Conservation (phyloP, 306 rosid genomes). For the Lathyrus aphaca region DNA sequence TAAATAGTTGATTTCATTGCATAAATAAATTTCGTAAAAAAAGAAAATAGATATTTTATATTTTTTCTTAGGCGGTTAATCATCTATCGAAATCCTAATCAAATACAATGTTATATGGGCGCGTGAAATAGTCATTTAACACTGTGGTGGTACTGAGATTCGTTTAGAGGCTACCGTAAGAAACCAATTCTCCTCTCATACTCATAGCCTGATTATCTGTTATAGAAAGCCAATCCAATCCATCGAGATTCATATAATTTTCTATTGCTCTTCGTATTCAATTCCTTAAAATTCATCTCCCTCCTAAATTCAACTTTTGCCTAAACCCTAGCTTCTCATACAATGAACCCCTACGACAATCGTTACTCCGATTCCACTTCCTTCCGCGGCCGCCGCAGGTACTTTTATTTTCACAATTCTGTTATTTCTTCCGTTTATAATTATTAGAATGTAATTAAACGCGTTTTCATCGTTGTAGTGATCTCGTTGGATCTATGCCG, state of each 20-base stretch:
- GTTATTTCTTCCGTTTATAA: background rate
- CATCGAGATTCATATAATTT: background rate
- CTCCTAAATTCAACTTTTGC: background rate
- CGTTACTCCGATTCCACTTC: slow-evolving; percentile 68
- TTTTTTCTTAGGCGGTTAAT: too few relatives aligned
- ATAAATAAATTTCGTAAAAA: too few relatives aligned
- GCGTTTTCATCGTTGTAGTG: slow-evolving; percentile 48
- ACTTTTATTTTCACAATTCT: background rate
- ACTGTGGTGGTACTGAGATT: background rate
- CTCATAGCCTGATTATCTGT: background rate
- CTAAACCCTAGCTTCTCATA: slow-evolving; percentile 43
- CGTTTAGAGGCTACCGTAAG: background rate
- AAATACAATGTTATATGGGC: background rate
- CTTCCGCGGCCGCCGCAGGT: slow-evolving; percentile 88
- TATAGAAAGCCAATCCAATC: background rate
- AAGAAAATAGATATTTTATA: too few relatives aligned
- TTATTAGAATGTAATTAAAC: background rate
- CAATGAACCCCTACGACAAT: slow-evolving; percentile 67
- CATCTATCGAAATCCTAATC: too few relatives aligned
- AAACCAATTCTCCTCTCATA: background rate
- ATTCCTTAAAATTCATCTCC: background rate
- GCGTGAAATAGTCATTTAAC: background rate
- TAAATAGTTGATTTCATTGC: too few relatives aligned
- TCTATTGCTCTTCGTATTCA: background rate
- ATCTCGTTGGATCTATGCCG: slow-evolving; percentile 59